Conservation (phyloP, 1,139 yeast genomes). For the Diutina neorugosa region DNA sequence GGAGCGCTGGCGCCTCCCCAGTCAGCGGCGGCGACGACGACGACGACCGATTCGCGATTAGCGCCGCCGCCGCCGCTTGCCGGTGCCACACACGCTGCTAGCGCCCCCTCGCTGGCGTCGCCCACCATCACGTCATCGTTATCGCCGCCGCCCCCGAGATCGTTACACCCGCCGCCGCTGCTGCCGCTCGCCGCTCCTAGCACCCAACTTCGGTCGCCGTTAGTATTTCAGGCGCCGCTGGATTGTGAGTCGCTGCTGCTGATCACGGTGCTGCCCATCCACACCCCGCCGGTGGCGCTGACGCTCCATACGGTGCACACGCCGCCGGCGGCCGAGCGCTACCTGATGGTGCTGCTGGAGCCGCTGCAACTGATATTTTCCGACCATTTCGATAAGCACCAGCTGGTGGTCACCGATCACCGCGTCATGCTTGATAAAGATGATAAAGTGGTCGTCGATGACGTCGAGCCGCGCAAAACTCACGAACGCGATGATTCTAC, state of each 20-base stretch:
- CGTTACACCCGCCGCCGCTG: background rate
- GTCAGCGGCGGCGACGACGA: no score
- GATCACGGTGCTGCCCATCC: background rate
- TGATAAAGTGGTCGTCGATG: no score
- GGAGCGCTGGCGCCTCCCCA: background rate
- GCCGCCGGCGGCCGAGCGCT: background rate
- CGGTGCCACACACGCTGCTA: no score
- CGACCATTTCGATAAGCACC: background rate
- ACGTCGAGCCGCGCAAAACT: background rate
- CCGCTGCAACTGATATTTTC: constrained; percentile 1
- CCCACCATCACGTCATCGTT: background rate
- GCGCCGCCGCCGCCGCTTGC: background rate
- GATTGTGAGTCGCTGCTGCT: background rate
- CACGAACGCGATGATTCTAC: background rate
- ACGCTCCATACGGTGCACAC: background rate
- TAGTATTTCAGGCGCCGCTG: background rate
- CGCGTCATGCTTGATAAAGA: background rate
- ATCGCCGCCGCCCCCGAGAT: background rate
- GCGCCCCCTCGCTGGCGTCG: background rate
- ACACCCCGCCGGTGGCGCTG: background rate
- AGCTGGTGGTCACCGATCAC: constrained; percentile 1
- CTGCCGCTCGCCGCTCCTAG: background rate
- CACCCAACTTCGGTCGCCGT: background rate
- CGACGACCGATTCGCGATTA: background rate
- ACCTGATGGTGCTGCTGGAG: background rate